Base-by-base conservation (phyloP, 345 rosid species). In the Acer campestre region DNA sequence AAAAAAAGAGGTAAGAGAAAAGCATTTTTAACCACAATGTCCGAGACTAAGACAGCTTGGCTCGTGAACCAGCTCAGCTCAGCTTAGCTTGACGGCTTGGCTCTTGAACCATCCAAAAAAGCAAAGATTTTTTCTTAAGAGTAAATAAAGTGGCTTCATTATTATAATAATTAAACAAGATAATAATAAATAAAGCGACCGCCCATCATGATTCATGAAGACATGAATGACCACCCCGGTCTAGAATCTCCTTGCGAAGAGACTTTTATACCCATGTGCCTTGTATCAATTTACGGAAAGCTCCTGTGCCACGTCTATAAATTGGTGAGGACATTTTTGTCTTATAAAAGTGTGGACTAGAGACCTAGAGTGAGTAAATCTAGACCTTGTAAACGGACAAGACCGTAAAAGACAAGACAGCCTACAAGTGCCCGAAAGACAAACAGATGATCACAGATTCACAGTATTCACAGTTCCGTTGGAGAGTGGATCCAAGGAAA, bases 21-120 rank as follows among this genome's bases (percentile, higher is more conserved):
- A 46, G 3, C 46, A 8, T 3, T 35, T 58, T 71, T 71, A 63
- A 58, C 75, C 66, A 58, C 9, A 18, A 27, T 70, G 74, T 70
- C 74, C 4, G 61, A 51, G 12, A 51, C 46, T 27, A 44, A 51
- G 58, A 51, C 74, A 51, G 42, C 22, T 18, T 69, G 73, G 73
- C 73, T 71, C 31, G 7, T 23, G 61, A n/a, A 4, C 38, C 46
- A 66, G 42, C 79, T 59, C 38, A 42, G 74, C 27, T 73, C 17
- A 14, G 12, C 8, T 49, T 22, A 27, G 42, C 61, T 48, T 14
- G 58, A 12, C 17, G 14, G 58, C 7, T 16, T 53, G 58, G 58
- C 49, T 12, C 67, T 51, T 12, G 17, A 1, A 17, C 61, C n/a
- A 8, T 10, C 70, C 11, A 35, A 35, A 35, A 35, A 35, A 35